Evolutionary conservation across 2,329 filamentous ascomycete species (phyloP), one percentile per base, ranked within the genome.

Genomic region (Ceratocystis cubensis): DNA sequence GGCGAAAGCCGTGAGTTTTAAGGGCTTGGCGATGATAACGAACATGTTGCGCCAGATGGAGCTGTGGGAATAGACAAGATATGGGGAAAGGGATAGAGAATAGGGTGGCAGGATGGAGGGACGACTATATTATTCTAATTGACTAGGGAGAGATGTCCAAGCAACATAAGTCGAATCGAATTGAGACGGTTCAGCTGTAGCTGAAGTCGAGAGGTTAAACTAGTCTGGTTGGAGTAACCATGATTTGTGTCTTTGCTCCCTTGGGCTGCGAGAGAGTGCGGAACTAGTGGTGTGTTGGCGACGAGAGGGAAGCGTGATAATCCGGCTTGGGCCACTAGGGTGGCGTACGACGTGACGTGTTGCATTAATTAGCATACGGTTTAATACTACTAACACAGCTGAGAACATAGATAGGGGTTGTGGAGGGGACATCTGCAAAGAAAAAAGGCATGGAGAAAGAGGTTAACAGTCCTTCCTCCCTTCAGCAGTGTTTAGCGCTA

Each of bases 1-100:
- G 90, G 91, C 0, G 90, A 93, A 78, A 92, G 86, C 71, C 82
- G 84, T 68, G 88, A 91, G 73, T 94, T 91, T 75, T 87, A 48
- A 59, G 20, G 28, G 20, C n/a, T 17, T 22, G 7, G 17, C 2
- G 8, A 41, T 13, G 1, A 41, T 15, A 41, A 41, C 15, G 10
- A 15, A 15, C 37, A 1, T 41, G 37, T 41, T 41, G 37, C 37
- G 1, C 1, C 10, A 41, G 37, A 41, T 15, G 37, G 37, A 41
- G 37, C 37, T 15, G 13, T 41, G 37, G 37, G 37, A 15, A 41
- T 13, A 3, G 37, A 41, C 37, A 15, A 41, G 37, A 41, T 33
- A 7, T 1, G 30, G 13, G 37, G 37, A 13, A 41, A 41, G 37
- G 37, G 37, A 41, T 41, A 41, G 37, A 41, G 10, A 5, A 15